Evolutionary conservation across 495 filamentous ascomycete genomes (phyloP), one percentile per base, ranked within the genome.

Genomic region (Choiromyces venosus): DNA sequence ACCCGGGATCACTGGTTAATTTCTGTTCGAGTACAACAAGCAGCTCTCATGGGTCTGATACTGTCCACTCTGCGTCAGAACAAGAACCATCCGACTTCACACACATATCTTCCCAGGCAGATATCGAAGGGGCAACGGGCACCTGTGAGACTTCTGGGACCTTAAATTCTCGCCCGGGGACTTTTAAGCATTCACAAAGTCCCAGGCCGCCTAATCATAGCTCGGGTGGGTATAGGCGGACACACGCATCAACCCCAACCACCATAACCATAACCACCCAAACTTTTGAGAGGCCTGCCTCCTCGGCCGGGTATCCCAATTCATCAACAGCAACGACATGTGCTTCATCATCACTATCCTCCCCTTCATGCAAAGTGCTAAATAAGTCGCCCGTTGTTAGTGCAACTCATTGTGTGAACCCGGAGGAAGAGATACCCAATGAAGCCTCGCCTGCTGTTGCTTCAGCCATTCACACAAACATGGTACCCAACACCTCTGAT

Each of bases 1-100:
- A 77, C 42, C 69, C 69, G 10, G 75, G 74, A 37, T 73, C 74
- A 16, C 42, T 72, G 6, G 75, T 77, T 0, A 64, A 77, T 42
- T 69, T 72, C 35, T 25, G 40, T 21, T 61, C 39, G 14, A 14
- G 36, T n/a, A 21, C 25, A 61, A 61, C 52, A 33, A 61, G 9
- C 12, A 14, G 52, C 25, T 33, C 25, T 12, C 12, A 9, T 33
- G 25, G 25, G 25, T 29, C 52, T 29, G 10, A 16, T 61, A 61
- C 25, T 33, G 25, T 33, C 33, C 52, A 33, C n/a, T 10, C 4
- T 33, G 25, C 52, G 52, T 12, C 10, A 18, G 52, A 61, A 56
- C 46, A 56, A 61, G 52, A 61, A 61, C 52, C 25, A 33, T 33
- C 12, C 12, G 25, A 12, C 16, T 61, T 29, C 3, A 61, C 3